Conservation (phyloP, 2,329 filamentous ascomycete genomes). For the Lasiodiplodia hormozganensis region DNA sequence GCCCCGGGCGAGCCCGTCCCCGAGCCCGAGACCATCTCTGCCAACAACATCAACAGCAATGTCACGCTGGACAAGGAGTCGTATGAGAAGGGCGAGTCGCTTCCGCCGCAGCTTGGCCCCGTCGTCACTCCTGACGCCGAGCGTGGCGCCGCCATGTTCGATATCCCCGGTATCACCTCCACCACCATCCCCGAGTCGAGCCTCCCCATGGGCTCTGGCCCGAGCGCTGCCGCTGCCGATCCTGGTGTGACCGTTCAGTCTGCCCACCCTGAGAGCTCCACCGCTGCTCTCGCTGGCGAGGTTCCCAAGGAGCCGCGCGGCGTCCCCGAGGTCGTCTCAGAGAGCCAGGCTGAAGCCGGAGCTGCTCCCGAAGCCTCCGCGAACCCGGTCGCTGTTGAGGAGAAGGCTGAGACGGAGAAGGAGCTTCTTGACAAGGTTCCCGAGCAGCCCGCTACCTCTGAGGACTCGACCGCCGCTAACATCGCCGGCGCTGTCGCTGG, state of each 20-base stretch:
- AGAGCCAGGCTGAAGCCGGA: conserved; percentile 73
- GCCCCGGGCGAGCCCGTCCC: conserved; percentile 83
- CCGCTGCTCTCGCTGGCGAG: conserved; percentile 53
- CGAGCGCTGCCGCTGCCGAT: conserved; percentile 44
- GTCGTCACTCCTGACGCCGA: conserved; percentile 54
- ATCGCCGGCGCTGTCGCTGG: conserved; percentile 56
- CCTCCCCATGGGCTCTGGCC: conserved; percentile 66
- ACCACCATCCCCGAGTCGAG: conserved; percentile 83
- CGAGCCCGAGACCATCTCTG: conserved; percentile 66
- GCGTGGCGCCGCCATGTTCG: conserved; percentile 53
- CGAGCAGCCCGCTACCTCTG: conserved; percentile 61
- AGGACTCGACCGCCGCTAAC: conserved; percentile 52
- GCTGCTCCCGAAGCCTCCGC: conserved; percentile 72
- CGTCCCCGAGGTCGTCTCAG: conserved; percentile 68
- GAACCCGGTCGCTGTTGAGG: conserved; percentile 68
- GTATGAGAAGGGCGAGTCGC: conserved; percentile 79
- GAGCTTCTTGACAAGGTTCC: conserved; percentile 74
- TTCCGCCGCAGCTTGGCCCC: conserved; percentile 53
- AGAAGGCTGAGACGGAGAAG: conserved; percentile 74
- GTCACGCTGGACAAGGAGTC: conserved; percentile 77
- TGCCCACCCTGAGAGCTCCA: conserved; percentile 53
- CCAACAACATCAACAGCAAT: conserved; percentile 72
- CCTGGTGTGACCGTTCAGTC: conserved; percentile 52
- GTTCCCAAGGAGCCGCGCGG: conserved; percentile 53
- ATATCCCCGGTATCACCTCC: conserved; percentile 58